These are phyloP conservation scores for Monosporascus sp. DNA, from an alignment of 2,329 filamentous ascomycete species.

Conservation along the genomic window DNA sequence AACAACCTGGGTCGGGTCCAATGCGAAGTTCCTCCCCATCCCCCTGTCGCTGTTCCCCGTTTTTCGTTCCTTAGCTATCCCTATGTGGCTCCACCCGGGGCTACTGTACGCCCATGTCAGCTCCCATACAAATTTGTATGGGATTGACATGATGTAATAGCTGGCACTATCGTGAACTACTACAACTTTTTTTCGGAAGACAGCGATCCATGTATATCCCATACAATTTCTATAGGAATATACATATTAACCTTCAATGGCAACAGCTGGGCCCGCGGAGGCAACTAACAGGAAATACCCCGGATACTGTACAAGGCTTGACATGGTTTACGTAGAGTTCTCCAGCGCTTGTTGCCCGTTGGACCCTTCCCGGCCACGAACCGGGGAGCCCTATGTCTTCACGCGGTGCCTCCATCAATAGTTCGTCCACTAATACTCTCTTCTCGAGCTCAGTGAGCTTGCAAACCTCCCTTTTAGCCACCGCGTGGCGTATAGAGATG, in stretches of 20 bases:
- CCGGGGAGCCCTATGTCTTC: background rate
- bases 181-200: too few species aligned
- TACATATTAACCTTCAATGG: too few species aligned
- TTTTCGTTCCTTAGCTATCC: conserved; percentile 15
- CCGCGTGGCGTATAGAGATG: background rate
- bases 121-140: too few species aligned
- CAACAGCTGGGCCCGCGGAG: background rate
- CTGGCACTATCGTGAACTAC: too few species aligned
- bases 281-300: background rate
- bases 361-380: background rate
- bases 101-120: too few species aligned
- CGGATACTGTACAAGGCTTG: background rate
- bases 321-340: background rate
- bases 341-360: background rate
- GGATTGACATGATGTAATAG: too few species aligned
- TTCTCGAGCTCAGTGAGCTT: background rate
- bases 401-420: background rate
- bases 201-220: too few species aligned
- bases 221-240: too few species aligned
- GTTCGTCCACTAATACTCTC: background rate
- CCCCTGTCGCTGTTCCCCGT: conserved; percentile 19
- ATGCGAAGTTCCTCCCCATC: conserved; percentile 17
- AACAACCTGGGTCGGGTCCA: conserved; percentile 15
- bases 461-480: background rate
- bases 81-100: too few species aligned